Conservation (phyloP, 2,329 filamentous ascomycete species). For the Dactylellina cionopaga region DNA sequence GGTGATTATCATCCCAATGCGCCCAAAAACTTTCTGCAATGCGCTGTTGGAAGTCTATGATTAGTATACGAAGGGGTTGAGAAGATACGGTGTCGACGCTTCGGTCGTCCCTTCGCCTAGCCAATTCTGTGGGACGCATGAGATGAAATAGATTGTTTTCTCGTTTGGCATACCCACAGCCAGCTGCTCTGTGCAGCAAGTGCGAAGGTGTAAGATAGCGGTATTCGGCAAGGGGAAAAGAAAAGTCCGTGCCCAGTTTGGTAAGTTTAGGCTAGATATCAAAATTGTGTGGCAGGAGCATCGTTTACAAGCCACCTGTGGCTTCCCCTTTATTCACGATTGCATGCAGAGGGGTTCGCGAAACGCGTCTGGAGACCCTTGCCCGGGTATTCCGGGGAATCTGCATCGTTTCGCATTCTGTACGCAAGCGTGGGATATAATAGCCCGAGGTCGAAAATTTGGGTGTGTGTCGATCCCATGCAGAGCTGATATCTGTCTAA, state of each 20-base stretch:
- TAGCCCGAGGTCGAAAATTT: too few relatives aligned
- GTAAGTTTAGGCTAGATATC: slow-evolving; percentile 35
- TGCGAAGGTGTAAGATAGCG: slow-evolving; percentile 34
- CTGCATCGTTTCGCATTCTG: too few relatives aligned
- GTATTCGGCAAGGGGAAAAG: not conserved
- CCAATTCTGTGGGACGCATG: slow-evolving; percentile 7
- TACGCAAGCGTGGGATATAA: too few relatives aligned
- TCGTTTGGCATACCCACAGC: slow-evolving; percentile 13
- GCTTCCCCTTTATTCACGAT: slow-evolving; percentile 4
- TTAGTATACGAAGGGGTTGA: slow-evolving; percentile 24
- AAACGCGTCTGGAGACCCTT: slow-evolving; percentile 5
- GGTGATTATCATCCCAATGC: not conserved
- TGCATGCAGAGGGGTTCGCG: not conserved
- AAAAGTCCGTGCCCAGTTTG: not conserved
- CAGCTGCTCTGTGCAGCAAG: slow-evolving; percentile 30
- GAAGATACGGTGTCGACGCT: slow-evolving; percentile 11
- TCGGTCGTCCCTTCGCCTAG: slow-evolving; percentile 33
- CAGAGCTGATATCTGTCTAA: slow-evolving; percentile 37
- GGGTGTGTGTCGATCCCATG: slow-evolving; percentile 25
- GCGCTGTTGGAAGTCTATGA: slow-evolving; percentile 27
- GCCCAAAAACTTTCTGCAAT: not conserved
- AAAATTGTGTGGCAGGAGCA: slow-evolving; percentile 6
- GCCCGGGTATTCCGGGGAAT: slow-evolving; percentile 35
- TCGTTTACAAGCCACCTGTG: slow-evolving; percentile 39
- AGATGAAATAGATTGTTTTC: slow-evolving; percentile 7